Evolutionary conservation across 352 stramenopile genomes (phyloP), one percentile per base, ranked within the genome.

Genomic region (Pelagophyceae sp.): DNA sequence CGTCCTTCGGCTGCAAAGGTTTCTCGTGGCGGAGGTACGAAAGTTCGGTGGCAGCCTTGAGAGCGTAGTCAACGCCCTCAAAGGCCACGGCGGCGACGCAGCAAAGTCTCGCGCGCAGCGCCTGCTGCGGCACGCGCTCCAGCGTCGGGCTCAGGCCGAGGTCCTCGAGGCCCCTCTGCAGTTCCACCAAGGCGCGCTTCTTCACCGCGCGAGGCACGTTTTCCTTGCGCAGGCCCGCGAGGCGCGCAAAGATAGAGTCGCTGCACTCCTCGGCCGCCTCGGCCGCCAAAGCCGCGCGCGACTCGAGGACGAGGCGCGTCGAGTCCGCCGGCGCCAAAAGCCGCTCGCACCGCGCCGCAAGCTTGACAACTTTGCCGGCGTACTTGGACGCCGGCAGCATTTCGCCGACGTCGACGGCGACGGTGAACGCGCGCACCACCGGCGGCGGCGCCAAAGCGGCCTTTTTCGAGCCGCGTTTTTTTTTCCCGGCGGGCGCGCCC

Each of bases 111-210:
- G 45, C 32, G 40, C 70, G 27, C 19, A 76, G 27, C 17, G 38
- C 67, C 31, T 60, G 17, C 1, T 11, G 25, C 67, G 71, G 31
- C n/a, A 79, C 19, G 6, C 65, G 76, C 31, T 23, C 63, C 67
- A 61, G 25, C 1, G 67, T 40, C 67, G 20, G 76, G 25, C 45
- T 11, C 35, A 96, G 86, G 0, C 92, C 93, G 32, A 96, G 89
- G 0, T 85, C 83, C 74, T 94, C 92, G 0, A 97, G 81, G 75
- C 92, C 92, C 19, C 83, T 80, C 5, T 99, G 89, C 29, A 99
- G 82, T 78, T 99, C 95, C 33, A 97, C 89, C 3, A 99, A 82
- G 25, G 95, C 95, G 76, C 97, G 91, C 86, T 98, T 95, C 84
- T 99, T 99, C 33, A 97, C 93, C 65, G 91, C 92, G 84, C 97